Base-by-base conservation (phyloP, 148 eudicot species). In the Rhododendron griersonianum region DNA sequence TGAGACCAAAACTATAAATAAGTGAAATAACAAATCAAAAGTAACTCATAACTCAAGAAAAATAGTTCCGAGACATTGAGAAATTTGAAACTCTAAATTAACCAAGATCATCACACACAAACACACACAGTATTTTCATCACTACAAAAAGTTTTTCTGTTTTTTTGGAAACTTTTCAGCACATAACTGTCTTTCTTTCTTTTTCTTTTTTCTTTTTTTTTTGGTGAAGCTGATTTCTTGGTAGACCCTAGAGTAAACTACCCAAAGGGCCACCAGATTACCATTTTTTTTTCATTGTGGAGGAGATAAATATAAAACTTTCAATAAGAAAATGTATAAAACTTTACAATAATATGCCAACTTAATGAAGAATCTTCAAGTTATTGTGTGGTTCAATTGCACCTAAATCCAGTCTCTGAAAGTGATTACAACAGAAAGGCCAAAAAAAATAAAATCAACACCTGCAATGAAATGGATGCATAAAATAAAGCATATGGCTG, bases 381-480 rank as follows among this genome's bases (percentile, higher is more conserved):
- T 25, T 77, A 25, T 79, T n/a, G 37, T 69, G 39, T 69, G 18
- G 39, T 30, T 25, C 33, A 65, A 44, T 37, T 55, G 78, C 35
- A 83, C 47, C 61, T 83, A 76, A 23, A 55, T 55, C 78, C 41
- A 48, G 47, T 69, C 45, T 47, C 39, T 37, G 28, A 84, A 45
- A 47, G 18, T 28, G 76, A 82, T 37, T 44, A 48, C 48, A 28
- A 74, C 81, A 78, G 16, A 45, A 48, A 73, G 61, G 44, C 41
- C 23, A 86, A 16, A 85, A 45, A 83, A n/a, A 25, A 82, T 2
- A 37, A 37, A 3, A 3, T 61, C 67, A 25, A 85, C 87, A 95
- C 99, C 98, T 97, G 98, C 93, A 95, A 87, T 80, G 93, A 88
- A 85, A 97, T 87, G 57, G 98, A 95, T 63, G 93, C 92, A 84